These are phyloP conservation scores for Narthecium ossifragum DNA, from an alignment of 106 monocot species.

Conservation along the genomic window DNA sequence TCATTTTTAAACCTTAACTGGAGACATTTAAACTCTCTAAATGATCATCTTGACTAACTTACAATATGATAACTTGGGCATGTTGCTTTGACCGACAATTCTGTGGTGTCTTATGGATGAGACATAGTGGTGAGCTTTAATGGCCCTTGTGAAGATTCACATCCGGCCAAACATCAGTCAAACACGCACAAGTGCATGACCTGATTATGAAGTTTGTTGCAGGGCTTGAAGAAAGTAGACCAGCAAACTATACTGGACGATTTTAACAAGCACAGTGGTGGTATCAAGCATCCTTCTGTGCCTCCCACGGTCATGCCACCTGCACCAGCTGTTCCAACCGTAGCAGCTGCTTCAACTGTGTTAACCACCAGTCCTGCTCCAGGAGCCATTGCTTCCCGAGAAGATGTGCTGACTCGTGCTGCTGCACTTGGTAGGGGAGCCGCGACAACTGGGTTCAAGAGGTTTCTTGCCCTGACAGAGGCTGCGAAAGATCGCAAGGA, in stretches of 20 bases:
- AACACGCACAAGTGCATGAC: too few relatives aligned
- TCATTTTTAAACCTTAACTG: too few relatives aligned
- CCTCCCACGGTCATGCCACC: slow-evolving; percentile 38
- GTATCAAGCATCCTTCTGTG: slow-evolving; percentile 46
- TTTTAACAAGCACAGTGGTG: slow-evolving; percentile 73
- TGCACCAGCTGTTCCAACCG: slow-evolving; percentile 13
- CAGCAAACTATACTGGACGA: slow-evolving; percentile 89
- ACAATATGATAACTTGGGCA: too few relatives aligned
- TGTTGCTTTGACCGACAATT: too few relatives aligned
- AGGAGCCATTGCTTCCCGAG: slow-evolving; percentile 48
- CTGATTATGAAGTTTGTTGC: slow-evolving; percentile 4
- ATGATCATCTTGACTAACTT: too few relatives aligned
- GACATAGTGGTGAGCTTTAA: too few relatives aligned
- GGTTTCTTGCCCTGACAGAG: slow-evolving; percentile 95
- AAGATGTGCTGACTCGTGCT: slow-evolving; percentile 95
- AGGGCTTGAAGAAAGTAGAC: slow-evolving; percentile 91
- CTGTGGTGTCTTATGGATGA: too few relatives aligned
- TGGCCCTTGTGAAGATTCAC: too few relatives aligned
- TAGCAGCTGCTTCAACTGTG: slow-evolving; percentile 9
- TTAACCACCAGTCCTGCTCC: slow-evolving; percentile 1
- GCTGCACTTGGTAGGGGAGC: slow-evolving; percentile 99
- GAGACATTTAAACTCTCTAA: too few relatives aligned
- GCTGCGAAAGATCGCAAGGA: slow-evolving; percentile 96
- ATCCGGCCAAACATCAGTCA: too few relatives aligned
- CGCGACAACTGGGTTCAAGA: slow-evolving; percentile 96